phyloP scores from a whole-genome alignment of 2,329 filamentous ascomycete genomes.

The Venturia effusa region DNA sequence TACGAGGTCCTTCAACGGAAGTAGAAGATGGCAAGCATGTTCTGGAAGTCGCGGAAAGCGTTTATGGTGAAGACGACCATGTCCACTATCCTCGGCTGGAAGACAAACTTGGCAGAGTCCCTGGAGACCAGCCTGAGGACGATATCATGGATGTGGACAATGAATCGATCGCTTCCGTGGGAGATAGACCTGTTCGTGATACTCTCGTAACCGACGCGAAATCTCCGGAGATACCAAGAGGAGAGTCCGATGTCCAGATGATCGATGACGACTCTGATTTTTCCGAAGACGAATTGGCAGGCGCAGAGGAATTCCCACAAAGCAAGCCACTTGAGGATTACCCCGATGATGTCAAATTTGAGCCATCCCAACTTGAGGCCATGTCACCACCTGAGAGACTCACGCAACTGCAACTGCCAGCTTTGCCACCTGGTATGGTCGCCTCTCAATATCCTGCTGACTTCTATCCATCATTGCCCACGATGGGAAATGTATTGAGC shows the following conservation, averaged over 20 bases:
- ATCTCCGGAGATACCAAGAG: not conserved
- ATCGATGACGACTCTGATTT: not conserved
- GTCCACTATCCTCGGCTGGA: not conserved
- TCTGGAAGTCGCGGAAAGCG: not conserved
- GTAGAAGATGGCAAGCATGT: not conserved
- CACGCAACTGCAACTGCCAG: not conserved
- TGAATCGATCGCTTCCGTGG: not conserved
- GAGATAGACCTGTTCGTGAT: not conserved
- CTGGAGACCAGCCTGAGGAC: not conserved
- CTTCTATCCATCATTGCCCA: not conserved
- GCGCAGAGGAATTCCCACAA: not conserved
- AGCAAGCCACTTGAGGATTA: not conserved
- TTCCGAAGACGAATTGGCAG: not conserved
- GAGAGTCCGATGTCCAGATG: not conserved
- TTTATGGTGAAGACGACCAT: not conserved
- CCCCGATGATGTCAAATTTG: slow-evolving; percentile 2
- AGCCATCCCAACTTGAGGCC: not conserved
- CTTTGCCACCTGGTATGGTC: not conserved
- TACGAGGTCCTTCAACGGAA: not conserved
- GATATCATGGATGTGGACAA: not conserved
- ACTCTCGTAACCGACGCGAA: not conserved
- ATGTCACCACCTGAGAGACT: not conserved
- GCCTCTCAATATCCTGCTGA: not conserved
- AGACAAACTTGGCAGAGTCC: not conserved
- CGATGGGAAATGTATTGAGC: not conserved